Percentiles rank a stretch among this genome's conserved stretches.
Conservation (phyloP, 1,139 yeast species). For the Yamadazyma membranifaciens region DNA sequence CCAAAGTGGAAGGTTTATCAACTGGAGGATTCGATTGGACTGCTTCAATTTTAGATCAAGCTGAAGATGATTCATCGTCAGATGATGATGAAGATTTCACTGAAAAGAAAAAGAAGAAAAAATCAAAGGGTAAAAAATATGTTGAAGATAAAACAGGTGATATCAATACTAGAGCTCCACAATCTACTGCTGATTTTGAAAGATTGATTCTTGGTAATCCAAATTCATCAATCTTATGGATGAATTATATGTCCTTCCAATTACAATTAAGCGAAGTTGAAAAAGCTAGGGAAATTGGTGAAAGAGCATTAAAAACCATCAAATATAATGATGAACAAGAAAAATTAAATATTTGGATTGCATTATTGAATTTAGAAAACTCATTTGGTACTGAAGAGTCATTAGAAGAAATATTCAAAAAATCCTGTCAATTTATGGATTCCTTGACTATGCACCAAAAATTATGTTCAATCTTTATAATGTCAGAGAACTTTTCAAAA, state of each 20-base stretch:
- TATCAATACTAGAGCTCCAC: slow-evolving; percentile 81
- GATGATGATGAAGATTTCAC: slow-evolving; percentile 55
- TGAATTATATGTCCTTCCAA: slow-evolving; percentile 98
- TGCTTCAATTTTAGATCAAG: slow-evolving; percentile 81
- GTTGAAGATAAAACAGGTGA: slow-evolving; percentile 85
- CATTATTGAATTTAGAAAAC: slow-evolving; percentile 88
- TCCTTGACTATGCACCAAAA: slow-evolving; percentile 77
- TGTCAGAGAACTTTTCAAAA: slow-evolving; percentile 67
- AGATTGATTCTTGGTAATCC: slow-evolving; percentile 89
- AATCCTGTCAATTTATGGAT: slow-evolving; percentile 91
- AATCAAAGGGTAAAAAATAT: slow-evolving; percentile 39
- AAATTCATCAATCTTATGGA: slow-evolving; percentile 91
- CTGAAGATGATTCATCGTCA: slow-evolving; percentile 56
- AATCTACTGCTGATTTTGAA: slow-evolving; percentile 88
- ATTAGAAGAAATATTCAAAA: slow-evolving; percentile 74
- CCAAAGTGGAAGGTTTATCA: slow-evolving; percentile 54
- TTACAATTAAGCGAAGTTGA: slow-evolving; percentile 90
- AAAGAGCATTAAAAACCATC: slow-evolving; percentile 88
- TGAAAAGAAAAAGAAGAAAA: slow-evolving; percentile 46
- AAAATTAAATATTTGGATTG: slow-evolving; percentile 94
- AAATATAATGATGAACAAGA: slow-evolving; percentile 91
- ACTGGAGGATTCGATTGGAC: slow-evolving; percentile 94
- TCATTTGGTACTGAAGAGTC: slow-evolving; percentile 87
- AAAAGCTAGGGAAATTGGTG: slow-evolving; percentile 90
- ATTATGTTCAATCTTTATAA: slow-evolving; percentile 68